phyloP scores from a whole-genome alignment of 768 basidiomycete genomes.

The Leccinum rimulosum region DNA sequence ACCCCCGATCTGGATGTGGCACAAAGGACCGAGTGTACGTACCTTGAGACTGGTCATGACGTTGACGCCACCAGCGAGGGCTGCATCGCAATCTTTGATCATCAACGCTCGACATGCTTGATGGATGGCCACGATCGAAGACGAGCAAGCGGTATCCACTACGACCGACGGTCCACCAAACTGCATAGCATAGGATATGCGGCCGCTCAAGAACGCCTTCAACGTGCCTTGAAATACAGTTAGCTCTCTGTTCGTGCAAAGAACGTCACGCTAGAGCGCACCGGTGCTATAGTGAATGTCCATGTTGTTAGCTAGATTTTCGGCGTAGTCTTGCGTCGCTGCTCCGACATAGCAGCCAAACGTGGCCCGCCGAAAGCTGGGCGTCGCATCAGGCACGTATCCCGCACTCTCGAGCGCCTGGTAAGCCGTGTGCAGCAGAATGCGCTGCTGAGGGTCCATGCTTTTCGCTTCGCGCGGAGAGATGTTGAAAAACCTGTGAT shows the following conservation, averaged over 20 bases:
- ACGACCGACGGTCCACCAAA: constrained; percentile 70
- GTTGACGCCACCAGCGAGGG: constrained; percentile 75
- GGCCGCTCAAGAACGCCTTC: constrained; percentile 65
- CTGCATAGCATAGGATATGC: constrained; percentile 66
- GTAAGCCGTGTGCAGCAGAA: constrained; percentile 64
- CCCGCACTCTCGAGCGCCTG: constrained; percentile 71
- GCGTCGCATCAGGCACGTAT: constrained; percentile 59
- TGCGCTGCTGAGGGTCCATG: constrained; percentile 77
- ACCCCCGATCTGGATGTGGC: background rate
- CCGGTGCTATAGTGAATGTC: constrained; percentile 74
- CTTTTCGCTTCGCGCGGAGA: constrained; percentile 70
- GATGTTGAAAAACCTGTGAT: constrained; percentile 69
- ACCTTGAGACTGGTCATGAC: constrained; percentile 70
- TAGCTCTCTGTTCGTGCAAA: background rate
- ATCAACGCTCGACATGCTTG: constrained; percentile 65
- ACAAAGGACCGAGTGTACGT: constrained; percentile 23
- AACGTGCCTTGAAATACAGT: constrained; percentile 47
- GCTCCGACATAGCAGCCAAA: constrained; percentile 70
- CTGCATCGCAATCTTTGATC: constrained; percentile 62
- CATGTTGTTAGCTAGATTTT: constrained; percentile 59
- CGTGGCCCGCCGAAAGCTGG: constrained; percentile 47
- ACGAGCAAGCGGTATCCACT: constrained; percentile 74
- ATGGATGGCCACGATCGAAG: constrained; percentile 64
- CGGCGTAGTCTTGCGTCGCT: constrained; percentile 66
- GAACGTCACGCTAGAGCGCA: constrained; percentile 23